phyloP scores from a whole-genome alignment of 495 filamentous ascomycete genomes.

The Penicillium pulvis region DNA sequence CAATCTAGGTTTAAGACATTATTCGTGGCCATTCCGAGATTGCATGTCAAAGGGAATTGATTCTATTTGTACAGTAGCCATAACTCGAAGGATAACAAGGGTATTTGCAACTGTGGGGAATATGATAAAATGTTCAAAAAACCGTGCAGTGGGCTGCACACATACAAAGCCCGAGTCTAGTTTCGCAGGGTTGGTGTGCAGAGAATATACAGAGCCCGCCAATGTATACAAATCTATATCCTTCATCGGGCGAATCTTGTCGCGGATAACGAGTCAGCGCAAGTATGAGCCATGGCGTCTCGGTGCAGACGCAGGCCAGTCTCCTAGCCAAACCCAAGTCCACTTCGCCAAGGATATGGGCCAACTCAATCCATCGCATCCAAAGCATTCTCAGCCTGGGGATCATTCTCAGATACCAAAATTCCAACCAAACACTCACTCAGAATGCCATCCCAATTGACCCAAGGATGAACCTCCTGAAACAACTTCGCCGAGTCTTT shows the following conservation, averaged over 20 bases:
- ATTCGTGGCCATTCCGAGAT: too few species aligned
- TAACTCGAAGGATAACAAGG: not conserved
- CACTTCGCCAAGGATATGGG: too few species aligned
- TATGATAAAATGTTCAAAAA: not conserved
- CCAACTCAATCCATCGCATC: conserved; percentile 70
- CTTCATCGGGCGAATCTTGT: not conserved
- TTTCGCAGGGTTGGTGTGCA: not conserved
- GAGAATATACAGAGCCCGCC: not conserved
- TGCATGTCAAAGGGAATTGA: not conserved
- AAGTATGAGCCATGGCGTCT: too few species aligned
- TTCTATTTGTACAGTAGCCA: not conserved
- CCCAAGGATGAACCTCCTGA: conserved; percentile 93
- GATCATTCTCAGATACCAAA: conserved; percentile 76
- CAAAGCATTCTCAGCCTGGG: conserved; percentile 45
- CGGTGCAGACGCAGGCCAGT: too few species aligned
- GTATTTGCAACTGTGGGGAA: not conserved
- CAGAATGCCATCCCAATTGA: conserved; percentile 95
- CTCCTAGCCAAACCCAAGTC: too few species aligned
- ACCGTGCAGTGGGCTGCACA: not conserved
- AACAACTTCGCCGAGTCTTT: conserved; percentile 73
- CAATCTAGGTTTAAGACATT: too few species aligned
- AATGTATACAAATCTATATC: not conserved
- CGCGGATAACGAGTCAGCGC: not conserved
- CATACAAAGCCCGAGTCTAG: not conserved
- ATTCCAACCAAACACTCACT: conserved; percentile 84